Evolutionary conservation across 371 early-diverging fungal species (phyloP).

Genomic region (Chytridium lagenaria): DNA sequence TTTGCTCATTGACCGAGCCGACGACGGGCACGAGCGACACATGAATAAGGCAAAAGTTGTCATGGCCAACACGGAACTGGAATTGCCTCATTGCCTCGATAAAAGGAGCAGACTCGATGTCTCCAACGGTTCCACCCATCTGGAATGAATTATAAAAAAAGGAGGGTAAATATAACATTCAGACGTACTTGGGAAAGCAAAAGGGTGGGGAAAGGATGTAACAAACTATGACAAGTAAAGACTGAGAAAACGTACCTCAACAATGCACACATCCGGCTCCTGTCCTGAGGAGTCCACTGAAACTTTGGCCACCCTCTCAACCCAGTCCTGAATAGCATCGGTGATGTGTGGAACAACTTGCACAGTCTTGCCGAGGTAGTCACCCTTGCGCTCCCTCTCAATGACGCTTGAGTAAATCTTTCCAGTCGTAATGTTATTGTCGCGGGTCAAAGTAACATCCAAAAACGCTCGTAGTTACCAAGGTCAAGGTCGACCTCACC

Average conservation of each 20-base stretch:
- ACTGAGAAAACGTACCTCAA: conserved; percentile 69
- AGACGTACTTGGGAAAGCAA: neutral
- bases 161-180: neutral
- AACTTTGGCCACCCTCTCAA: conserved; percentile 87
- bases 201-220: neutral
- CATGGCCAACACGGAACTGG: conserved; percentile 97
- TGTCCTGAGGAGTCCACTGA: conserved; percentile 86
- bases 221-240: neutral
- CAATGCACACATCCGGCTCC: conserved; percentile 96
- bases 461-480: conserved; percentile 99
- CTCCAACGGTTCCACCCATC: conserved; percentile 99
- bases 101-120: conserved; percentile 98
- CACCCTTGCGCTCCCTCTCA: conserved; percentile 93
- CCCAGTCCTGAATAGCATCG: conserved; percentile 97
- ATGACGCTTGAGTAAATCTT: conserved; percentile 97
- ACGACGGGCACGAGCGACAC: conserved; percentile 98
- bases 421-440: conserved; percentile 99
- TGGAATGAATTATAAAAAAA: conserved; percentile 20
- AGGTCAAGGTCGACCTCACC: conserved; percentile 99
- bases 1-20: conserved; percentile 97
- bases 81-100: conserved; percentile 99
- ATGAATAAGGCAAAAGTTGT: conserved; percentile 96
- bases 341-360: conserved; percentile 99
- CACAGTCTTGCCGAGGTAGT: conserved; percentile 98
- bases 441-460: conserved; percentile 88